phyloP scores from a whole-genome alignment of 2,329 filamentous ascomycete genomes.

The Chaetomiaceae sp. region DNA sequence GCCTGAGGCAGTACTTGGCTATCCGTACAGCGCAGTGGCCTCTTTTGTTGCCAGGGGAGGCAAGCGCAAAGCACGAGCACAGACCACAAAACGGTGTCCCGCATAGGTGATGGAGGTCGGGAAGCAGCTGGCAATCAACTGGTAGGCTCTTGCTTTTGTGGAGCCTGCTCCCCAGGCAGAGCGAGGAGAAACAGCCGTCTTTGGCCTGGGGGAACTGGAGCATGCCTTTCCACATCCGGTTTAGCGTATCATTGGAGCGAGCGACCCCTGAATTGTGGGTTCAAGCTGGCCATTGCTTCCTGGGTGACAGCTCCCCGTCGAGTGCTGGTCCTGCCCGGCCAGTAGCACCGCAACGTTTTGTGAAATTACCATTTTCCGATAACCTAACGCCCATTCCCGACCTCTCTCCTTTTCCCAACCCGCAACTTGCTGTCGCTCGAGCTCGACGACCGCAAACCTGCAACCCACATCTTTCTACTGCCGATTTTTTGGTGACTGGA shows the following conservation, averaged over 20 bases:
- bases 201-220: conserved; percentile 8
- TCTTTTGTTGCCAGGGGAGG: no score
- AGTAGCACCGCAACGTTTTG: conserved; percentile 35
- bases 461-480: conserved; percentile 15
- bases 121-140: conserved; percentile 5
- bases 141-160: not conserved
- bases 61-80: no score
- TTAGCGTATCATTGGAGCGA: conserved; percentile 17
- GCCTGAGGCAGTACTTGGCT: no score
- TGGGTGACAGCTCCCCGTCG: conserved; percentile 9
- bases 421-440: conserved; percentile 21
- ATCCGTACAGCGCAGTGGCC: no score
- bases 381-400: conserved; percentile 23
- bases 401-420: conserved; percentile 28
- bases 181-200: not conserved
- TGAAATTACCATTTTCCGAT: conserved; percentile 37
- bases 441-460: conserved; percentile 23
- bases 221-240: conserved; percentile 5
- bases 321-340: conserved; percentile 21
- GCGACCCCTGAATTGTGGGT: conserved; percentile 25
- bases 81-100: not conserved
- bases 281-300: conserved; percentile 20
- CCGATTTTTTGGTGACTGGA: conserved; percentile 23
- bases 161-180: no score
- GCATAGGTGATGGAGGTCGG: no score